Base-by-base conservation (phyloP, 306 rosid species). In the Luffa aegyptiaca region DNA sequence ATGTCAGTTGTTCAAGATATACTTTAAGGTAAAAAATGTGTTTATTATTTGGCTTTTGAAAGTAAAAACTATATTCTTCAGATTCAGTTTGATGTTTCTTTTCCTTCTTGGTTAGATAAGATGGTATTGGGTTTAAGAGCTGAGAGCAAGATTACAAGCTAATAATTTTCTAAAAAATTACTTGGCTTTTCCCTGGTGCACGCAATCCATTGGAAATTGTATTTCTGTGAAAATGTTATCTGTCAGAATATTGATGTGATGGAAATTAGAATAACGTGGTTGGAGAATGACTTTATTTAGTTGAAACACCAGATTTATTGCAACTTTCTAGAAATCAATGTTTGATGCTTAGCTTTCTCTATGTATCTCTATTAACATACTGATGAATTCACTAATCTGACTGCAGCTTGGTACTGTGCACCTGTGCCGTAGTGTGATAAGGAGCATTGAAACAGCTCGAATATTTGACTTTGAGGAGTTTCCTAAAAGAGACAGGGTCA, bases 401-500 rank as follows among this genome's bases (percentile, higher is more conserved):
- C 81, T 87, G 92, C 91, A 95, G 97, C 97, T 95, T 82, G 98
- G 98, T 82, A 93, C 97, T 20, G 97, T 93, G 81, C 90, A 95
- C 84, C 93, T 95, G 76, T 95, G 99, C 86, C 93, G 99, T 56
- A 95, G 99, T 90, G 94, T 93, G 49, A 95, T 95, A 81, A 86
- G 99, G 83, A 95, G 97, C 84, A 95, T 95, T 86, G 99, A 95
- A 88, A 95, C 97, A 76, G 97, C 97, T 11, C 88, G 94, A 21
- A 90, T 93, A 86, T 95, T 95, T 89, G 97, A 95, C 84, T 95
- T 95, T 80, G 97, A 93, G 89, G 99, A 95, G 83, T 95, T 95
- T 83, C 97, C 99, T 63, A 95, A 77, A 83, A 86, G 92, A 86
- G 99, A 95, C 83, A 95, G 90, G 99, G 99, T 94, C n/a, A 72